phyloP scores from a whole-genome alignment of 805 yeast species.

The Candida berthetii region DNA sequence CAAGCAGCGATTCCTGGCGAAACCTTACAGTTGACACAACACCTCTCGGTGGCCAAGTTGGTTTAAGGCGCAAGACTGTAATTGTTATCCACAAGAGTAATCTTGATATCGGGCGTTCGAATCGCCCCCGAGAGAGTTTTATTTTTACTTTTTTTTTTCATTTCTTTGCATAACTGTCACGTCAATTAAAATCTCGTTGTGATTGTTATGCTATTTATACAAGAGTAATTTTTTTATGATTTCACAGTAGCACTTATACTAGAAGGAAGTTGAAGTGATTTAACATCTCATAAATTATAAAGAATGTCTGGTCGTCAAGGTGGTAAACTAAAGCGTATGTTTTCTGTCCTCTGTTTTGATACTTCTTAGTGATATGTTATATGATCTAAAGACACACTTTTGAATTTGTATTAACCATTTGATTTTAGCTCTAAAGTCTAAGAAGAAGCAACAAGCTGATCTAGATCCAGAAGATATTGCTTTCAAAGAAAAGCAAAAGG shows the following conservation, averaged over 20 bases:
- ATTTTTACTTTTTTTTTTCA: too few relatives aligned
- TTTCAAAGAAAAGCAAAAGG: slow-evolving; percentile 89
- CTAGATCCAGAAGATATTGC: slow-evolving; percentile 85
- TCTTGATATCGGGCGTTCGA: slow-evolving; percentile 18
- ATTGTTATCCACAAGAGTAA: slow-evolving; percentile 7
- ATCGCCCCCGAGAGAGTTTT: slow-evolving; percentile 18
- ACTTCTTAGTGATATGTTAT: background rate
- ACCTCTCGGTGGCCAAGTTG: slow-evolving; percentile 18
- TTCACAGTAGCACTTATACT: too few relatives aligned
- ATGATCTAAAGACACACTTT: background rate
- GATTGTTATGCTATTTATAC: too few relatives aligned
- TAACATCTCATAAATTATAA: background rate
- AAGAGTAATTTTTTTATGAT: background rate
- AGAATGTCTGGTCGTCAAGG: slow-evolving; percentile 95
- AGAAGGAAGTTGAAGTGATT: too few relatives aligned
- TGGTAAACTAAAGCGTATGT: slow-evolving; percentile 86
- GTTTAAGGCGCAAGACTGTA: slow-evolving; percentile 18
- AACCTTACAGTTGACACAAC: too few relatives aligned
- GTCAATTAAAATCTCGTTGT: too few relatives aligned
- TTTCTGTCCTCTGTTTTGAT: background rate
- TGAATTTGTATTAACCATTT: slow-evolving; percentile 5
- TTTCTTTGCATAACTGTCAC: too few relatives aligned
- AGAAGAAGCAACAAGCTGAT: slow-evolving; percentile 73
- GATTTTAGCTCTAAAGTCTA: slow-evolving; percentile 41
- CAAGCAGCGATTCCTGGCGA: too few relatives aligned